A percentile compares a stretch with the other conserved stretches of the same genome.
These are phyloP conservation scores for Neonectria punicea DNA, from an alignment of 2,329 filamentous ascomycete species.

Conservation along the genomic window DNA sequence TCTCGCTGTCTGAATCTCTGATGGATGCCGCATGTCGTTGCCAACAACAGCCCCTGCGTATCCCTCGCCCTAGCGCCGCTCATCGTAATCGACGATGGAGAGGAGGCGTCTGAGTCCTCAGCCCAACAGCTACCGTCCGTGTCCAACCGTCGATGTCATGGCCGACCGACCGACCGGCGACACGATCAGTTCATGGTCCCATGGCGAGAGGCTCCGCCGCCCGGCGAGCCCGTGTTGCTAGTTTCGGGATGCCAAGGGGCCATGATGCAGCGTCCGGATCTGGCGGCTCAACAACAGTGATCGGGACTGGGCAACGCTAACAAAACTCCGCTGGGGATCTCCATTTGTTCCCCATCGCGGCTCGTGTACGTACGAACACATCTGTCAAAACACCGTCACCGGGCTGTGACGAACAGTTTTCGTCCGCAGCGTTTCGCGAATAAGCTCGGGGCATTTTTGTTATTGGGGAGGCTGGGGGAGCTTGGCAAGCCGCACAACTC, in stretches of 20 bases:
- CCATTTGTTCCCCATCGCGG: conserved; percentile 1
- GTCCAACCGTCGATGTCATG: conserved; percentile 2
- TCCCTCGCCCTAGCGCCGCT: not conserved
- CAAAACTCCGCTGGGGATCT: conserved; percentile 14
- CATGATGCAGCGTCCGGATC: conserved; percentile 39
- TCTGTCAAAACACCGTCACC: conserved; percentile 1
- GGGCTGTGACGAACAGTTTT: not conserved
- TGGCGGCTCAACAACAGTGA: conserved; percentile 37
- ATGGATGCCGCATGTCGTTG: not conserved
- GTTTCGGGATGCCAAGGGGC: conserved; percentile 35
- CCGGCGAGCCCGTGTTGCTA: conserved; percentile 39
- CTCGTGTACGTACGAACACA: not conserved
- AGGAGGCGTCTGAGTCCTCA: conserved; percentile 5
- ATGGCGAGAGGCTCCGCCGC: conserved; percentile 27
- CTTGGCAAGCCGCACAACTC: conserved; percentile 24
- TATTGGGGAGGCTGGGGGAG: conserved; percentile 19
- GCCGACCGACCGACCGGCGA: conserved; percentile 12
- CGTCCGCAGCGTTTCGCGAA: not conserved
- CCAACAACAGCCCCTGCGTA: not conserved
- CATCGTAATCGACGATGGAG: not conserved
- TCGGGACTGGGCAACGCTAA: conserved; percentile 16
- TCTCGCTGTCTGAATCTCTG: not conserved
- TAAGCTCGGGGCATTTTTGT: not conserved
- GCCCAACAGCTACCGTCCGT: conserved; percentile 9
- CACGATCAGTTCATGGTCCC: conserved; percentile 30